These are phyloP conservation scores for Cicer chorassanicum DNA, from an alignment of 306 rosid genomes.

Conservation along the genomic window DNA sequence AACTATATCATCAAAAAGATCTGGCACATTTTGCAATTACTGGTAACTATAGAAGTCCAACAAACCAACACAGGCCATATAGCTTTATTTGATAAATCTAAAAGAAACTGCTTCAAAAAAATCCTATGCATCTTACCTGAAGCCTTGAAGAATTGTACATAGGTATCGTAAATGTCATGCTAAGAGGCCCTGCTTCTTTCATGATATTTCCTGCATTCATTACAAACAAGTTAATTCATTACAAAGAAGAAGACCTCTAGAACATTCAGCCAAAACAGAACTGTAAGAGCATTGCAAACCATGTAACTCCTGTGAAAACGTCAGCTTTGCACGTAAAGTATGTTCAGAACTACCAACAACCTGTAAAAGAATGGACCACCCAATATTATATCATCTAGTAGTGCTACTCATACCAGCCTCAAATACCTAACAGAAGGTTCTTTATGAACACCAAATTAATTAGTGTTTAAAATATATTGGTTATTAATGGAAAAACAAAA, in stretches of 20 bases:
- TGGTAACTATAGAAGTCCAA: not conserved
- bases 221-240: constrained; percentile 28
- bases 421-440: constrained; percentile 34
- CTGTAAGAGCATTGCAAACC: constrained; percentile 50
- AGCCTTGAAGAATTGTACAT: constrained; percentile 88
- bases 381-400: constrained; percentile 37
- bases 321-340: constrained; percentile 81
- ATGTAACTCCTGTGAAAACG: constrained; percentile 82
- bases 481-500: not conserved
- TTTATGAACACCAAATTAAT: constrained; percentile 27
- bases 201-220: constrained; percentile 71
- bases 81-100: constrained; percentile 33
- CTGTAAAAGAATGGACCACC: constrained; percentile 53
- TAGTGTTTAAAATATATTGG: constrained; percentile 22
- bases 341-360: constrained; percentile 95
- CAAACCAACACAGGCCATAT: not conserved
- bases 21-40: constrained; percentile 17
- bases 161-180: constrained; percentile 96
- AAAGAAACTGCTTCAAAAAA: constrained; percentile 33
- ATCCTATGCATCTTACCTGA: constrained; percentile 57
- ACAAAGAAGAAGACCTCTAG: constrained; percentile 9
- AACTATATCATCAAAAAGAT: constrained; percentile 18
- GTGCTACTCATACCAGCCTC: constrained; percentile 9
- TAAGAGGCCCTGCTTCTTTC: constrained; percentile 95
- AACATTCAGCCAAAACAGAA: constrained; percentile 22